phyloP scores from a whole-genome alignment of 257 asterid species.

The Orobanche coerulescens region DNA sequence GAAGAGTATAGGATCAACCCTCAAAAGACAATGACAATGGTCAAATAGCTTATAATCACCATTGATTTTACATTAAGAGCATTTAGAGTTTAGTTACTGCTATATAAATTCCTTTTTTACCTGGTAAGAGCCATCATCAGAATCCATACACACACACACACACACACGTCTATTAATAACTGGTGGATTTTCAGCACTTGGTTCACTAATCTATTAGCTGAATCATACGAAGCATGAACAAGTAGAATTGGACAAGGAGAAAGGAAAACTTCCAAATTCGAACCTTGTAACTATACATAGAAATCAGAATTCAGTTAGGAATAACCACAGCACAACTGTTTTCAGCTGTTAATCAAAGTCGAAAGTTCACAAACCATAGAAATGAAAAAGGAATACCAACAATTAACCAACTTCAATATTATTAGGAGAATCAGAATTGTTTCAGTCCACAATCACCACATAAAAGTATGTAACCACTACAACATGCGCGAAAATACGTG shows the following conservation, averaged over 20 bases:
- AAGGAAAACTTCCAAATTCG: neutral
- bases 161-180: neutral
- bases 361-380: neutral
- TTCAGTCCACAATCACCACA: neutral
- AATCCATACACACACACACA: neutral
- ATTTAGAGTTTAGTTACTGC: neutral
- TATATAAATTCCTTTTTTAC: no score
- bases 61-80: neutral
- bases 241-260: neutral
- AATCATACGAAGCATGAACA: neutral
- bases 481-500: neutral
- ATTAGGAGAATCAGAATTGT: neutral
- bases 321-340: neutral
- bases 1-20: neutral
- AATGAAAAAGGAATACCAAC: neutral
- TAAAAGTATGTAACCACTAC: neutral
- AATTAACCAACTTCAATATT: neutral
- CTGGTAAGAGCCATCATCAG: neutral
- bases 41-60: neutral
- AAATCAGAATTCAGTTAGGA: neutral
- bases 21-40: constrained; percentile 2
- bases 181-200: neutral
- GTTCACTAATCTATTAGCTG: constrained; percentile 14
- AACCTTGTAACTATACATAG: neutral
- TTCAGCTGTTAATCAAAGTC: neutral